Percentiles rank a stretch among this genome's conserved stretches.
Evolutionary conservation across 1,284 basidiomycete species (phyloP).

Genomic region (Tylopilus orsonianus): DNA sequence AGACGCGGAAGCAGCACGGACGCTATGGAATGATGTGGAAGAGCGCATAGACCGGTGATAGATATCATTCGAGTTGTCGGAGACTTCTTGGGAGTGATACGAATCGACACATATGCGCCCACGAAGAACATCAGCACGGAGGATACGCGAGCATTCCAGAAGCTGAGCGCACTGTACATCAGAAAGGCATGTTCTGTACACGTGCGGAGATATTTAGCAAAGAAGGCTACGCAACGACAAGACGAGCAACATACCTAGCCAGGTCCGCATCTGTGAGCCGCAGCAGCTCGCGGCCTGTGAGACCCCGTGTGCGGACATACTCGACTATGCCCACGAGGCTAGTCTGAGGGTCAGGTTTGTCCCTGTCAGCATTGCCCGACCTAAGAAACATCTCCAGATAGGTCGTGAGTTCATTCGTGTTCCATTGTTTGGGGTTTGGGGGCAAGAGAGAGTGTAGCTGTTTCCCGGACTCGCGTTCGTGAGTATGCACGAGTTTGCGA

Average conservation of each 20-base stretch:
- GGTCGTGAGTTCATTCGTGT: conserved; percentile 20
- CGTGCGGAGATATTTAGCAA: neutral
- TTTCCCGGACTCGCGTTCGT: neutral
- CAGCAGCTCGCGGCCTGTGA: conserved; percentile 32
- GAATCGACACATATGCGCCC: conserved; percentile 27
- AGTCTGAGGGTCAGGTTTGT: neutral
- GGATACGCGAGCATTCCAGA: conserved; percentile 24
- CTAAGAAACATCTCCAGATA: conserved; percentile 25
- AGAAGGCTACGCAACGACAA: neutral
- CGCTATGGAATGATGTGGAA: conserved; percentile 11
- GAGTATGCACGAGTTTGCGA: conserved; percentile 1
- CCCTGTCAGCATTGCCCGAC: neutral
- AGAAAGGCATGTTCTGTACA: conserved; percentile 26
- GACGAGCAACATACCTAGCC: conserved; percentile 17
- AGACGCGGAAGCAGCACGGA: conserved; percentile 23
- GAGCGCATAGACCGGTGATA: conserved; percentile 3
- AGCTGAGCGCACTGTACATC: conserved; percentile 20
- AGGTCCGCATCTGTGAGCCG: conserved; percentile 30
- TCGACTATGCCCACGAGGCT: conserved; percentile 17
- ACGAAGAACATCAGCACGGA: conserved; percentile 28
- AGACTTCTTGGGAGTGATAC: conserved; percentile 17
- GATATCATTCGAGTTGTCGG: conserved; percentile 12
- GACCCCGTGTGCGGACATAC: conserved; percentile 19
- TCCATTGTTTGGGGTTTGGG: conserved; percentile 31
- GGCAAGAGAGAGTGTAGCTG: conserved; percentile 13